Percentiles rank a stretch among this genome's conserved stretches.
These are phyloP conservation scores for Medicago truncatula DNA, from an alignment of 306 rosid species.

Conservation along the genomic window MtrunA17r5.0-ANR NC_053049.1:7267501-7268000, in stretches of 20 bases:
- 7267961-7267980: neutral
- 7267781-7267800: neutral
- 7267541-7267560: neutral
- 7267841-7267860: neutral
- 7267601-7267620: neutral
- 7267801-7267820: constrained; percentile 1
- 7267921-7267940: neutral
- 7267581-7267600: neutral
- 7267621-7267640: neutral
- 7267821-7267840: constrained; percentile 16
- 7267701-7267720: neutral
- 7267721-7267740: neutral
- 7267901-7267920: neutral
- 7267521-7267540: neutral
- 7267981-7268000: neutral
- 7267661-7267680: neutral
- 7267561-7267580: neutral
- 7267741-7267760: neutral
- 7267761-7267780: neutral
- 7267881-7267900: neutral
- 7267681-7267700: neutral
- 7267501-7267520: constrained; percentile 1
- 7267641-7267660: neutral
- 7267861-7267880: constrained; percentile 14
- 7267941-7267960: neutral